Evolutionary conservation across 257 asterid species (phyloP).

Genomic region (Jacaranda mimosifolia): DNA sequence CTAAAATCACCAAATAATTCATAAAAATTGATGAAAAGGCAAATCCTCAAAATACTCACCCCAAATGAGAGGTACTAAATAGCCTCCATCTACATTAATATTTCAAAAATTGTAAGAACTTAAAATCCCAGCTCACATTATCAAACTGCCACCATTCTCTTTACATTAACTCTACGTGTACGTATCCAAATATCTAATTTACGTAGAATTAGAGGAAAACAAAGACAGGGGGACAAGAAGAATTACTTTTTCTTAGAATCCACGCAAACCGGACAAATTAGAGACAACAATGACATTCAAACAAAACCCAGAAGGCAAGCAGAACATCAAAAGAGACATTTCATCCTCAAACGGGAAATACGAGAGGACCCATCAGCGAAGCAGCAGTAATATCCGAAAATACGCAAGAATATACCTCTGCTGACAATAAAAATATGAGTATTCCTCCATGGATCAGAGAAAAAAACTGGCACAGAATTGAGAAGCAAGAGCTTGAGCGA

Average conservation of each 20-base stretch:
- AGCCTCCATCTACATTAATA: slow-evolving; percentile 14
- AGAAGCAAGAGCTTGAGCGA: neutral
- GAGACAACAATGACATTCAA: slow-evolving; percentile 24
- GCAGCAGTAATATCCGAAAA: slow-evolving; percentile 31
- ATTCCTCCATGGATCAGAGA: slow-evolving; percentile 16
- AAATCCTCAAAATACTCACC: slow-evolving; percentile 9
- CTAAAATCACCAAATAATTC: neutral
- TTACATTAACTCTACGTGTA: slow-evolving; percentile 22
- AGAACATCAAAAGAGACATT: slow-evolving; percentile 25
- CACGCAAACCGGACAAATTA: slow-evolving; percentile 45
- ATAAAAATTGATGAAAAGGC: slow-evolving; percentile 1
- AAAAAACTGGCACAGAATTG: neutral
- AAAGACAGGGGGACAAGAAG: slow-evolving; percentile 27
- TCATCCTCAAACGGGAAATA: slow-evolving; percentile 17
- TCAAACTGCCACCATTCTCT: slow-evolving; percentile 35
- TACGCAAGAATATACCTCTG: slow-evolving; percentile 41
- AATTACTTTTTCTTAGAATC: slow-evolving; percentile 50
- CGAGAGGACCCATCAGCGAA: slow-evolving; percentile 14
- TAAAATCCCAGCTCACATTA: slow-evolving; percentile 33
- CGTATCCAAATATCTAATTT: slow-evolving; percentile 24
- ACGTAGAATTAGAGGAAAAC: slow-evolving; percentile 22
- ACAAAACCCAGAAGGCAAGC: slow-evolving; percentile 24
- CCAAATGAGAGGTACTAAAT: slow-evolving; percentile 27
- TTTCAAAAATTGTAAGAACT: neutral
- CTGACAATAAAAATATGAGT: neutral